Base-by-base conservation (phyloP, 176 grass and related monocot species). In the Saccharum spontaneum region DNA sequence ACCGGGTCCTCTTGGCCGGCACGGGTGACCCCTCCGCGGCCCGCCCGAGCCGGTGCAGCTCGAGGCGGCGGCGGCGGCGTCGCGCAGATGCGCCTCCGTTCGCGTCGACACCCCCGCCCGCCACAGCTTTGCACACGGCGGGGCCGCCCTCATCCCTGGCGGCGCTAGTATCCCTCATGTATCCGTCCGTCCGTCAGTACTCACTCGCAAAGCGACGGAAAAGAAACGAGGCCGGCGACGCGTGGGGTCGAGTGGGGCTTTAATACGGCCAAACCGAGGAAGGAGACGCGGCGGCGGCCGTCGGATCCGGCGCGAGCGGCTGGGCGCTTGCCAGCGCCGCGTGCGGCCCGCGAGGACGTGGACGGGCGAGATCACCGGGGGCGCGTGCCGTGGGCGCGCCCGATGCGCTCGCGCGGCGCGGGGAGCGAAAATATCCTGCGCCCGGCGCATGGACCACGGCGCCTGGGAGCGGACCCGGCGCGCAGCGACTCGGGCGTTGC, bases 321-420 rank as follows among this genome's bases (percentile, higher is more conserved):
- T 1, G 1, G 81, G 70, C 40, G 70, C 6, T 20, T 33, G 81
- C 49, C 85, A 87, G 80, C 85, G 76, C 30, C 10, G 75, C 4
- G 22, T 8, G 79, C 0, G 36, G 0, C 0, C 36, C 17, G 46
- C 0, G 48, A 38, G n/a, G 85, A 87, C 80, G 80, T 90, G 84
- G 89, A 79, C 59, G 84, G 84, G 36, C 54, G 73, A 22, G 66
- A 82, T 90, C 83, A 23, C 24, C 34, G 36, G 72, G 44, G 79
- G 84, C 45, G 67, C 43, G 65, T 86, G 67, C 67, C 84, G 79
- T 82, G 84, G 80, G 83, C 37, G 67, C 67, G 46, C 87, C 10
- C 16, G 67, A 44, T 84, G 81, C 41, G 63, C 2, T 1, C 16
- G 61, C 77, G 36, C 49, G 61, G 28, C 4, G 4, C 7, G 1